A percentile compares a stretch with the other conserved stretches of the same genome.
phyloP scores from a whole-genome alignment of 331 rosid species.

The Malus hybrid region DNA sequence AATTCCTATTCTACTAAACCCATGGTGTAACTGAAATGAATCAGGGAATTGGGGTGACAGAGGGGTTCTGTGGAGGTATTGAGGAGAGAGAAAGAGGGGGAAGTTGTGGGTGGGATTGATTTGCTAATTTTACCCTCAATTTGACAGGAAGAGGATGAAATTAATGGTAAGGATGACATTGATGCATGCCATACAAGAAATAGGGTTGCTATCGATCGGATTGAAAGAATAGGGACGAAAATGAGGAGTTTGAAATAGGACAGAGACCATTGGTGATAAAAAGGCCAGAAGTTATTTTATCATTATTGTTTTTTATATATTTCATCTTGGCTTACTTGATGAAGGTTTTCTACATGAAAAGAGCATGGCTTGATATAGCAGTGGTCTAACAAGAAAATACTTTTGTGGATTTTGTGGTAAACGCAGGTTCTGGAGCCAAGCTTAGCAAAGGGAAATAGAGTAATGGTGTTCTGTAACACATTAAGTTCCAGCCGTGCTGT shows the following conservation, averaged over 20 bases:
- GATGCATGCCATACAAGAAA: not conserved
- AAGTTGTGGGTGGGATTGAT: not conserved
- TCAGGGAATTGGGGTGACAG: not conserved
- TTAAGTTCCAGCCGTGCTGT: constrained; percentile 93
- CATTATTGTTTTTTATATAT: not conserved
- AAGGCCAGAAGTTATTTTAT: not conserved
- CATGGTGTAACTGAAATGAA: not conserved
- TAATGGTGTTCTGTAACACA: constrained; percentile 97
- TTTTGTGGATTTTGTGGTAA: constrained; percentile 20
- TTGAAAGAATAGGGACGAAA: not conserved
- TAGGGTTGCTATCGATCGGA: not conserved
- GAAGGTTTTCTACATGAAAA: not conserved
- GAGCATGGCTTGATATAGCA: not conserved
- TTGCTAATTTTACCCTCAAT: not conserved
- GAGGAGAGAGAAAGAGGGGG: not conserved
- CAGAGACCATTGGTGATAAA: not conserved
- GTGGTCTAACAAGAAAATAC: not conserved
- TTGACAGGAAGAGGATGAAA: not conserved
- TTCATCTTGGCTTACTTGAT: not conserved
- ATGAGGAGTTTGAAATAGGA: not conserved
- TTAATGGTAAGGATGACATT: not conserved
- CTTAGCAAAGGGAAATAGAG: constrained; percentile 78
- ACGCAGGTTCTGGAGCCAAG: constrained; percentile 89
- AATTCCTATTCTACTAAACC: not conserved
- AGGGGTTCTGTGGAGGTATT: not conserved